A percentile compares a stretch with the other conserved stretches of the same genome.
phyloP scores from a whole-genome alignment of 75 land plant genomes.

The Pinus albicaulis region DNA sequence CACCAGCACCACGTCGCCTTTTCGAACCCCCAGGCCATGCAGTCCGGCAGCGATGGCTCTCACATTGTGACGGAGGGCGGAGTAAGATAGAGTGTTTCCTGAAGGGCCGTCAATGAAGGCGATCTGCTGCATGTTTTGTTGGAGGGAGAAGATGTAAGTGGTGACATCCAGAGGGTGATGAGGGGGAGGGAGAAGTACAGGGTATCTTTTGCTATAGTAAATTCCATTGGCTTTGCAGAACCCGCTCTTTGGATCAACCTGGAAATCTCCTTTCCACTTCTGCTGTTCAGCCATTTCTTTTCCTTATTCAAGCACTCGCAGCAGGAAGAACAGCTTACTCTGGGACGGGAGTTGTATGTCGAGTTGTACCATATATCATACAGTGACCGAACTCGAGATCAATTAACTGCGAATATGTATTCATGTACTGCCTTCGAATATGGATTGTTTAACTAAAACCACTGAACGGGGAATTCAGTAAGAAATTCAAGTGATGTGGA shows the following conservation, averaged over 20 bases:
- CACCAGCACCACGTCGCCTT: conserved; percentile 52
- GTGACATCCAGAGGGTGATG: conserved; percentile 21
- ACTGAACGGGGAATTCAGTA: no score
- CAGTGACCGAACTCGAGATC: no score
- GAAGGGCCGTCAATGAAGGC: conserved; percentile 46
- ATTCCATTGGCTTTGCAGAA: conserved; percentile 37
- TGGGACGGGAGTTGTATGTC: no score
- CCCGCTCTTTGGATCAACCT: conserved; percentile 31
- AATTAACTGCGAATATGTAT: no score
- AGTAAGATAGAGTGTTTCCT: conserved; percentile 34
- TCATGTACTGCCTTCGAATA: no score
- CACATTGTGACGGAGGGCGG: conserved; percentile 31
- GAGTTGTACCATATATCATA: no score
- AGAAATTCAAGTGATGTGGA: no score
- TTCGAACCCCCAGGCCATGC: conserved; percentile 10
- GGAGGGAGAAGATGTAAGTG: conserved; percentile 32
- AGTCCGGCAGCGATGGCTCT: conserved; percentile 39
- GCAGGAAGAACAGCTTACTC: no score
- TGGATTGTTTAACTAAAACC: no score
- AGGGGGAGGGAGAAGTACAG: conserved; percentile 33
- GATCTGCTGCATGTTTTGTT: conserved; percentile 18
- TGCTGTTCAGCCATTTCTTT: no score
- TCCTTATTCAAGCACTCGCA: no score
- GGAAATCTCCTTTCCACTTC: no score
- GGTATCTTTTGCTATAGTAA: conserved; percentile 54